phyloP scores from a whole-genome alignment of 2,329 filamentous ascomycete genomes.

The Ploettnerulaceae sp. region DNA sequence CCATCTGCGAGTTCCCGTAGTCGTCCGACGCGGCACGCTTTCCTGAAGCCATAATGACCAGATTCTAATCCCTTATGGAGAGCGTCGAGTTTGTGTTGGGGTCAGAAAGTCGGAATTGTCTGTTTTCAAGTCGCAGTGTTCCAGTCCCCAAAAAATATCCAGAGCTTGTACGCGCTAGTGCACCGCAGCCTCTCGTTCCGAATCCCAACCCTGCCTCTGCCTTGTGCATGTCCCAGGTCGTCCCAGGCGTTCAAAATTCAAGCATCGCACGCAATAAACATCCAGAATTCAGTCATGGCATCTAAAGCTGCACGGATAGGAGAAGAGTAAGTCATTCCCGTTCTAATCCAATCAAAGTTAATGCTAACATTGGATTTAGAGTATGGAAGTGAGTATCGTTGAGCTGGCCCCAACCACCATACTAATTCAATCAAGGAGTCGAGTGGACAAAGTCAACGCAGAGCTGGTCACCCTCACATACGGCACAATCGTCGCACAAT shows the following conservation, averaged over 20 bases:
- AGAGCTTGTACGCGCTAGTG: background rate
- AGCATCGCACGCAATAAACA: background rate
- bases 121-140: conserved; percentile 1
- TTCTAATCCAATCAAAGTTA: background rate
- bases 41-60: conserved; percentile 71
- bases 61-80: background rate
- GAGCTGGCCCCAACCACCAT: conserved; percentile 6
- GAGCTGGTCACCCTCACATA: conserved; percentile 97
- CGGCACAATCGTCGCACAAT: conserved; percentile 91
- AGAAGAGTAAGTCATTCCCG: conserved; percentile 58
- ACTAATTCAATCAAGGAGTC: conserved; percentile 58
- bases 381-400: conserved; percentile 36
- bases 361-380: conserved; percentile 29
- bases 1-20: conserved; percentile 72
- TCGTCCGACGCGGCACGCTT: conserved; percentile 87
- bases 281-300: conserved; percentile 33
- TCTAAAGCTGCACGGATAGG: conserved; percentile 65
- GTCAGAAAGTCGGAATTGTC: conserved; percentile 1
- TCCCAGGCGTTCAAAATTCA: background rate
- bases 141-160: conserved; percentile 7
- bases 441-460: conserved; percentile 96
- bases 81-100: background rate
- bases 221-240: background rate
- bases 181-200: conserved; percentile 9
- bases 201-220: background rate